Evolutionary conservation across 805 yeast species (phyloP), one percentile per base, ranked within the genome.

Genomic region (Teunomyces panamensis): DNA sequence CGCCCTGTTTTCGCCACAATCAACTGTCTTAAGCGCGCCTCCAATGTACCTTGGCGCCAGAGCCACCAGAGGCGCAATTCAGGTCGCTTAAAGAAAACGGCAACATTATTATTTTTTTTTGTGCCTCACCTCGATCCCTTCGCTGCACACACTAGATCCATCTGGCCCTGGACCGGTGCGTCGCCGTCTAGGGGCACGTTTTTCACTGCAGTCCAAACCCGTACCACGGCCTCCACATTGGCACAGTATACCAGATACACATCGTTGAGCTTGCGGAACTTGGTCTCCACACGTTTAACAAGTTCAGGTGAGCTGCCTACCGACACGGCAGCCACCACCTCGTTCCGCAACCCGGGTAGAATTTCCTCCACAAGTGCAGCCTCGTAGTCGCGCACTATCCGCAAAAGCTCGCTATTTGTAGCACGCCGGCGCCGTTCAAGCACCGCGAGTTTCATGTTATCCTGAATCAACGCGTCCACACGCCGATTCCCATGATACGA

Each of bases 361-460:
- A 71, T 49, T 16, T 55, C 56, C 10, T 52, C 56, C 2, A 58
- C 47, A 3, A 70, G 55, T n/a, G 67, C 58, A 17, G 39, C 44
- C 44, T 70, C 73, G 54, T 70, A 72, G 17, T 59, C 59, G 16
- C 55, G 47, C 10, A 65, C 49, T 0, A 68, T 49, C 29, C 50
- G 43, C 11, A 55, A 46, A 5, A 68, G 50, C 29, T 67, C 55
- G 17, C 46, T 24, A 48, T 70, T 71, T 28, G 53, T 58, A n/a
- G 32, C 39, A 9, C 27, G 44, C 20, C 63, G 63, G 20, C 45
- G 46, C 14, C 47, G 48, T 34, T 57, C 55, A 5, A 71, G 44
- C 6, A 36, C 33, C 16, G 52, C 47, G 7, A 72, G 59, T 43
- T 58, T 56, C 35, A 53, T 51, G 42, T 62, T 68, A 43, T 72